A percentile compares a stretch with the other conserved stretches of the same genome.
Conservation (phyloP, 2,329 filamentous ascomycete genomes). For the Macrophomina pseudophaseolina region DNA sequence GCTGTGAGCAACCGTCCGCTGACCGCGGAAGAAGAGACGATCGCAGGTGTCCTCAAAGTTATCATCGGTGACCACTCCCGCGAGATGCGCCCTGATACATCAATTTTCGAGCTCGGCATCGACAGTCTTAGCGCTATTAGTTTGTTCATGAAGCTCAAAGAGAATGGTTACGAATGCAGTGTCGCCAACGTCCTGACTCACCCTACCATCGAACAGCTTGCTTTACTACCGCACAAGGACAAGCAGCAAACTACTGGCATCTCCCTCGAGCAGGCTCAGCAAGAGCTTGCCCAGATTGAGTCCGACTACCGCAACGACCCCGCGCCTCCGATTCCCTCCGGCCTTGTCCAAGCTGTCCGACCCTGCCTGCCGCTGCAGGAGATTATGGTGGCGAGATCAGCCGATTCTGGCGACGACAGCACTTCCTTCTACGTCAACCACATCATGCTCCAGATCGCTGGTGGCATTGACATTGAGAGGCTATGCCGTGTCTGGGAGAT, state of each 20-base stretch:
- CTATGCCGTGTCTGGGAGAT: constrained; percentile 56
- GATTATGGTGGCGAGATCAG: constrained; percentile 45
- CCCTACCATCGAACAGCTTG: constrained; percentile 42
- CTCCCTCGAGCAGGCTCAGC: constrained; percentile 4
- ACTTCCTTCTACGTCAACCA: constrained; percentile 48
- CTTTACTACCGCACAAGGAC: constrained; percentile 32
- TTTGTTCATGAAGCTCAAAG: constrained; percentile 42
- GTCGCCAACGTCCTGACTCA: constrained; percentile 45
- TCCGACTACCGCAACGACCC: constrained; percentile 30
- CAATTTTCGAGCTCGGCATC: constrained; percentile 46
- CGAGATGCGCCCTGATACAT: constrained; percentile 34
- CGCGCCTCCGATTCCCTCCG: constrained; percentile 27
- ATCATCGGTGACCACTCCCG: constrained; percentile 32
- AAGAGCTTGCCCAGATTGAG: constrained; percentile 32
- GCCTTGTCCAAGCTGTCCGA: constrained; percentile 30
- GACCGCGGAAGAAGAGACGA: constrained; percentile 34
- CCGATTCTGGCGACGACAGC: constrained; percentile 35
- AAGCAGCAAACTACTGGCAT: constrained; percentile 8
- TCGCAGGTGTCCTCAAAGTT: constrained; percentile 34
- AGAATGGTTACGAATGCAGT: constrained; percentile 40
- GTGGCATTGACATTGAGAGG: constrained; percentile 47
- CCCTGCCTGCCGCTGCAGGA: constrained; percentile 43
- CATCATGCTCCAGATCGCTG: constrained; percentile 41
- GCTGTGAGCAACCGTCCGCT: constrained; percentile 22
- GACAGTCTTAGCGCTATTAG: constrained; percentile 47